phyloP scores from a whole-genome alignment of 192 early-diverging fungal genomes.

The Linnemannia hyalina region DNA sequence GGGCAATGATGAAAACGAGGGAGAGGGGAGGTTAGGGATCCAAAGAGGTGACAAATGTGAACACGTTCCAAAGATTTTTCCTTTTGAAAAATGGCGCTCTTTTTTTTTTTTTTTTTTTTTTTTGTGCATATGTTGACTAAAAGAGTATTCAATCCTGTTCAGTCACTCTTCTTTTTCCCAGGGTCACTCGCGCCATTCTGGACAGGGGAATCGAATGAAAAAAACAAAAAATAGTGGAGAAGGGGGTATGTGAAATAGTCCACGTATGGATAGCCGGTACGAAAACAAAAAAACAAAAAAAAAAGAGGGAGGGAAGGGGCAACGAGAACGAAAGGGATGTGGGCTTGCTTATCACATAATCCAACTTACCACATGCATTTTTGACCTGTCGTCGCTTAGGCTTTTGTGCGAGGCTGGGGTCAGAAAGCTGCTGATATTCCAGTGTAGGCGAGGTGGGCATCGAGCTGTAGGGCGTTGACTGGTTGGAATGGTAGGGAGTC shows the following conservation, averaged over 20 bases:
- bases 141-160: neutral
- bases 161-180: slow-evolving; percentile 36
- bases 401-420: slow-evolving; percentile 32
- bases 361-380: slow-evolving; percentile 84
- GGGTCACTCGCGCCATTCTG: slow-evolving; percentile 22
- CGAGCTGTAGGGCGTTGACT: slow-evolving; percentile 53
- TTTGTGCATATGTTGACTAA: neutral
- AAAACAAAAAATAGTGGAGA: neutral
- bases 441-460: slow-evolving; percentile 51
- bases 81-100: slow-evolving; percentile 9
- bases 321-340: neutral
- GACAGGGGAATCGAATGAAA: slow-evolving; percentile 12
- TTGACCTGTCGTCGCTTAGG: slow-evolving; percentile 87
- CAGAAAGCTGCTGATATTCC: slow-evolving; percentile 39
- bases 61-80: slow-evolving; percentile 11
- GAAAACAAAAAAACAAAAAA: slow-evolving; percentile 15
- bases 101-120: neutral
- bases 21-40: slow-evolving; percentile 1
- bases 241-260: neutral
- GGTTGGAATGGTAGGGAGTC: slow-evolving; percentile 48
- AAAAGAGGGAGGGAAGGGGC: neutral
- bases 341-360: slow-evolving; percentile 4
- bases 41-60: neutral
- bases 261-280: slow-evolving; percentile 15
- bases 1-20: neutral